phyloP scores from a whole-genome alignment of 495 filamentous ascomycete species.

The Lindgomyces ingoldianus region DNA sequence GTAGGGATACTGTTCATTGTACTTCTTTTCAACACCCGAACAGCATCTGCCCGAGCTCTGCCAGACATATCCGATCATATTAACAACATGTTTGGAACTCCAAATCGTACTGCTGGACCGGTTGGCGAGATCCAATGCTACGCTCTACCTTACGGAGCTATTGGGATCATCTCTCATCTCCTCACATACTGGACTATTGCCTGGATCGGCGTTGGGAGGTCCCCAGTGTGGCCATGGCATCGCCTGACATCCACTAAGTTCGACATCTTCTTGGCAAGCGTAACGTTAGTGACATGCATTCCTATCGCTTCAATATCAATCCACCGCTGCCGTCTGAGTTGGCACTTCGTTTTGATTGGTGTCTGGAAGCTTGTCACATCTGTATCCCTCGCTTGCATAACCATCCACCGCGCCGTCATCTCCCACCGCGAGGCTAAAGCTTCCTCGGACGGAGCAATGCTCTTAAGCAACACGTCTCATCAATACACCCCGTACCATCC shows the following conservation, averaged over 20 bases:
- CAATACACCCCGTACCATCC: no score
- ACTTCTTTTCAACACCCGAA: constrained; percentile 1
- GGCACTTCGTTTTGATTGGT: constrained; percentile 23
- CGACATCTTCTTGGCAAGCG: constrained; percentile 4
- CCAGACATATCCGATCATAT: constrained; percentile 2
- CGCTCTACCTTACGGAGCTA: constrained; percentile 20
- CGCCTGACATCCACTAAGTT: not conserved
- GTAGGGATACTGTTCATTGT: not conserved
- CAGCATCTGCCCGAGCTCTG: constrained; percentile 5
- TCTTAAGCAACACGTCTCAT: no score
- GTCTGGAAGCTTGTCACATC: constrained; percentile 26
- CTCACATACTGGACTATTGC: constrained; percentile 28
- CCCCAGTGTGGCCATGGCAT: constrained; percentile 18
- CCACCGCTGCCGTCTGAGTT: constrained; percentile 15
- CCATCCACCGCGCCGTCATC: constrained; percentile 18
- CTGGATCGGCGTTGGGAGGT: constrained; percentile 11
- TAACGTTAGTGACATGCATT: constrained; percentile 12
- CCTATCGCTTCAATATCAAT: constrained; percentile 17
- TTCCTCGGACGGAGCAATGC: no score
- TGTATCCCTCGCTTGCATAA: constrained; percentile 1
- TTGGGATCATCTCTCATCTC: constrained; percentile 25
- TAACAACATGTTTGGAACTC: constrained; percentile 11
- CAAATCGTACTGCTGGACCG: constrained; percentile 12
- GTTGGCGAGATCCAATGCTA: constrained; percentile 26
- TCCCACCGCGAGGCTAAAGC: not conserved